phyloP scores from a whole-genome alignment of 768 basidiomycete species.

The Candolleomyces eurysporus region DNA sequence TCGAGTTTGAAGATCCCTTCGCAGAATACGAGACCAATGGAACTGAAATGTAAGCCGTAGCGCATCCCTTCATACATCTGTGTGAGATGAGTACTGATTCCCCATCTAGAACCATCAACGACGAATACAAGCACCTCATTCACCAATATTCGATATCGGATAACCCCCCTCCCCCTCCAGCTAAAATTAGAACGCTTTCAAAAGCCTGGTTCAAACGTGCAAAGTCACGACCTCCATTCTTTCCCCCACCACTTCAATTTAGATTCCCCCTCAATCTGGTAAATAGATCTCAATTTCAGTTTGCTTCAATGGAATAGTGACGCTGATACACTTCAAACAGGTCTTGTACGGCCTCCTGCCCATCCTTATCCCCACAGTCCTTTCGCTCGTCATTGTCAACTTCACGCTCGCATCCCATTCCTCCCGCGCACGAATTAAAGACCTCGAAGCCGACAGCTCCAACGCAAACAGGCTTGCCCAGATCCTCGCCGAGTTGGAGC shows the following conservation, averaged over 20 bases:
- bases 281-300: conserved; percentile 25
- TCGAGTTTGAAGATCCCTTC: conserved; percentile 70
- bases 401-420: conserved; percentile 55
- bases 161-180: conserved; percentile 37
- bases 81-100: neutral
- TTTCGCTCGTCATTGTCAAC: conserved; percentile 54
- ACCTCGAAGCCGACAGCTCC: conserved; percentile 55
- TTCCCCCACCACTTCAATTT: conserved; percentile 61
- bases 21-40: conserved; percentile 52
- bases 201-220: conserved; percentile 43
- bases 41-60: conserved; percentile 52
- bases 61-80: neutral
- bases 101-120: conserved; percentile 47
- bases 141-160: conserved; percentile 47
- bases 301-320: neutral
- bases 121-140: conserved; percentile 57
- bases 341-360: conserved; percentile 57
- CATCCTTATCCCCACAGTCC: conserved; percentile 57
- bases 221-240: conserved; percentile 36
- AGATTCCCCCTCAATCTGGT: conserved; percentile 74
- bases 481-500: conserved; percentile 57
- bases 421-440: conserved; percentile 63
- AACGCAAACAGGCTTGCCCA: conserved; percentile 49
- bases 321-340: conserved; percentile 27
- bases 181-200: conserved; percentile 40